Evolutionary conservation across 2,329 filamentous ascomycete species (phyloP), one percentile per base, ranked within the genome.

Genomic region (Trichoderma pleuroti): DNA sequence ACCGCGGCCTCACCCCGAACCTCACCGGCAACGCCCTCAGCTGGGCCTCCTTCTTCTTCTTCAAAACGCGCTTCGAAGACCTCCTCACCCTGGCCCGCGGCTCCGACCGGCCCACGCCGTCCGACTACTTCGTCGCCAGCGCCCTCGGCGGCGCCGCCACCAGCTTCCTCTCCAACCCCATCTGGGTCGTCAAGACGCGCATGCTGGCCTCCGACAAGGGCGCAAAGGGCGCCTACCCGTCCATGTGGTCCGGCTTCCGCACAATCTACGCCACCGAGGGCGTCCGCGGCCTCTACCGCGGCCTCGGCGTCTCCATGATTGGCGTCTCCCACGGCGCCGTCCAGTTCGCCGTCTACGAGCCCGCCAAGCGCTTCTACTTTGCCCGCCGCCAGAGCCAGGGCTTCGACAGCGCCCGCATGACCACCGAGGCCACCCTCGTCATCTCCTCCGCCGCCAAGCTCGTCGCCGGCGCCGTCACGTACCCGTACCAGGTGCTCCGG

Each of bases 131-230:
- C 79, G 76, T 91, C 60, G 89, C 94, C 5, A 94, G 92, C 39
- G 92, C 84, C n/a, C 77, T 86, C 32, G 84, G 86, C 74, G 94
- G 95, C 34, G 84, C 91, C 21, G 81, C 93, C 52, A 97, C 94
- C 2, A 92, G 94, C 56, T 82, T 93, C 34, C 86, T 95, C 74
- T 98, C 96, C 34, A 98, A 98, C 79, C 96, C 96, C 3, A 91
- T 99, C 76, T 99, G 96, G 96, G 96, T 99, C 3, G 90, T 99
- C 80, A 98, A 98, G 84, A 98, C 95, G 10, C 92, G 96, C 73
- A 98, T 99, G 94, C 85, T 98, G 28, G 93, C 94, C 34, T 94
- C 93, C 5, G 93, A 96, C 74, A 88, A 88, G 63, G 85, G 88
- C 68, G 86, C 89, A 7, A 87, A 86, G 2, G 93, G 93, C 16